These are phyloP conservation scores for Aspergillus coremiiformis DNA, from an alignment of 495 filamentous ascomycete genomes.

Conservation along the genomic window DNA sequence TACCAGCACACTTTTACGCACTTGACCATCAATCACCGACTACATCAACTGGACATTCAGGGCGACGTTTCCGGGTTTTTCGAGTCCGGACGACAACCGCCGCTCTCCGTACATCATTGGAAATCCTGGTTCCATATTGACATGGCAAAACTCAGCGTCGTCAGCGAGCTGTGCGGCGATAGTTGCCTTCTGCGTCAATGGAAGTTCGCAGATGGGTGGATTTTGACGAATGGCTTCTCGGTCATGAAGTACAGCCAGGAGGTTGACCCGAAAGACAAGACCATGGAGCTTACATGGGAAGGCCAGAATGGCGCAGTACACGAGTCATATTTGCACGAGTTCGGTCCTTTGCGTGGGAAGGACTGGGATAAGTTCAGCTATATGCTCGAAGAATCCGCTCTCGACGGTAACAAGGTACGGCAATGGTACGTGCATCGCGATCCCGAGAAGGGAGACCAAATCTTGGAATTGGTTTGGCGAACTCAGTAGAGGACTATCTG, in stretches of 20 bases:
- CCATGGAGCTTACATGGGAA: slow-evolving; percentile 44
- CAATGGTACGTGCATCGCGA: slow-evolving; percentile 39
- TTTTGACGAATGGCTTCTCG: slow-evolving; percentile 52
- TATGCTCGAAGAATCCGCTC: slow-evolving; percentile 24
- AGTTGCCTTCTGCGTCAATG: slow-evolving; percentile 51
- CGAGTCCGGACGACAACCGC: slow-evolving; percentile 40
- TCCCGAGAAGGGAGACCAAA: slow-evolving; percentile 25
- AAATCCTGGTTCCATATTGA: slow-evolving; percentile 49
- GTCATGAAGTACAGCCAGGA: slow-evolving; percentile 44
- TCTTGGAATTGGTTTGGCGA: slow-evolving; percentile 40
- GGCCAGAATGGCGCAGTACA: slow-evolving; percentile 31
- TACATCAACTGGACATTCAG: slow-evolving; percentile 48
- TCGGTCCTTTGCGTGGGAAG: slow-evolving; percentile 36
- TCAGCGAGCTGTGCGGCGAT: slow-evolving; percentile 49
- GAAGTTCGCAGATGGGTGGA: slow-evolving; percentile 47
- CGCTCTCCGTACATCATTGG: slow-evolving; percentile 55
- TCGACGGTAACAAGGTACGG: slow-evolving; percentile 26
- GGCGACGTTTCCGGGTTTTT: slow-evolving; percentile 49
- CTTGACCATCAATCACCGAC: slow-evolving; percentile 43
- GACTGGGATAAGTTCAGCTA: slow-evolving; percentile 34
- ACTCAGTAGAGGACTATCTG: slow-evolving; percentile 14
- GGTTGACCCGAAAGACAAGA: slow-evolving; percentile 22
- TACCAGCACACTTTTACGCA: slow-evolving; percentile 41
- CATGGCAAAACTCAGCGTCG: slow-evolving; percentile 41
- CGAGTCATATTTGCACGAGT: slow-evolving; percentile 37